These are phyloP conservation scores for Paramarasmius palmivorus DNA, from an alignment of 1,284 basidiomycete species.

Conservation along the genomic window DNA sequence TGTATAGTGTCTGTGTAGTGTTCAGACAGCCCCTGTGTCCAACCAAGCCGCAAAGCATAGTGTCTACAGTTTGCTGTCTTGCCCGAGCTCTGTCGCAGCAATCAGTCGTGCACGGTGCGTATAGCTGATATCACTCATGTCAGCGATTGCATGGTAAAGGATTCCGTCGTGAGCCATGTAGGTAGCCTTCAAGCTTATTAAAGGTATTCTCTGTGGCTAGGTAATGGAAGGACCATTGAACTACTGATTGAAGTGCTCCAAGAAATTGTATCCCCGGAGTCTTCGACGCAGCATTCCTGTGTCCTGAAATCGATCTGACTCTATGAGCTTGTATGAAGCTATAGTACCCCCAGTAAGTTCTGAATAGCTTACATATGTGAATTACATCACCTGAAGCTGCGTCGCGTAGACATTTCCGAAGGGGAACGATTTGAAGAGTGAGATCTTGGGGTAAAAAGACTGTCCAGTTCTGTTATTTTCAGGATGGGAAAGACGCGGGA, in stretches of 20 bases:
- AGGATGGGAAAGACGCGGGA: no score
- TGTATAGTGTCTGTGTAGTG: background rate
- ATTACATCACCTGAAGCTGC: conserved; percentile 4
- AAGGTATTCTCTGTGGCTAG: background rate
- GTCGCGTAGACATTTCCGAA: conserved; percentile 13
- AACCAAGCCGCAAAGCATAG: background rate
- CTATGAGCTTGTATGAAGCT: background rate
- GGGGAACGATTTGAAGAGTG: conserved; percentile 11
- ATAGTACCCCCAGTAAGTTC: conserved; percentile 10
- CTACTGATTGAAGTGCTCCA: conserved; percentile 7
- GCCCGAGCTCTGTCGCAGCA: background rate
- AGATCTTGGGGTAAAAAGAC: conserved; percentile 5
- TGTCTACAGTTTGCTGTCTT: conserved; percentile 1
- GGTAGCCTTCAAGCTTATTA: conserved; percentile 23
- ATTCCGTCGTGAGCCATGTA: conserved; percentile 36
- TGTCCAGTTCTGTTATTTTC: no score
- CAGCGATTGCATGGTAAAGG: background rate
- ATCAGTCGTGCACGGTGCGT: background rate
- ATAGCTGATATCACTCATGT: background rate
- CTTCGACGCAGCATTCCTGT: conserved; percentile 9
- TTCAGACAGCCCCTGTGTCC: background rate
- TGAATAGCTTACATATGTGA: conserved; percentile 11
- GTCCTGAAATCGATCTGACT: no score
- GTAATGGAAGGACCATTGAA: background rate
- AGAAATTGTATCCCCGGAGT: background rate